Percentiles rank a stretch among this genome's conserved stretches.
These are phyloP conservation scores for Populus alba DNA, from an alignment of 345 rosid genomes.

Conservation along the genomic window DNA sequence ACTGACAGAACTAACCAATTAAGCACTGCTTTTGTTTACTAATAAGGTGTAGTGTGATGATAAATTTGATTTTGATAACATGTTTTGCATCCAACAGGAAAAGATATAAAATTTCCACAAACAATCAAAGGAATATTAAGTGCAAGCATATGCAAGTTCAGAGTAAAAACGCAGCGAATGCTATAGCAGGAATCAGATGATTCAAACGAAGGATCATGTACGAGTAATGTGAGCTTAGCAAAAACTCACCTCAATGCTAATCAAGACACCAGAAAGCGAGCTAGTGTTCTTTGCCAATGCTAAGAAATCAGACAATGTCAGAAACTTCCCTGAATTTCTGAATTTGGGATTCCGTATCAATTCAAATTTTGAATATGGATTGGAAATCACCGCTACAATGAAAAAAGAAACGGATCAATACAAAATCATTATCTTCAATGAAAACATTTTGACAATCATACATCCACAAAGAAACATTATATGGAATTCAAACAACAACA, in stretches of 20 bases:
- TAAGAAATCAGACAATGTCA: slow-evolving; percentile 59
- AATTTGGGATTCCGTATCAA: slow-evolving; percentile 58
- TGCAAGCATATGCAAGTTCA: neutral
- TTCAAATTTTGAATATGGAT: slow-evolving; percentile 30
- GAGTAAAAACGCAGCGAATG: neutral
- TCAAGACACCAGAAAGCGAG: slow-evolving; percentile 73
- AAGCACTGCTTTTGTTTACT: too few species aligned
- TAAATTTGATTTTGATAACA: too few species aligned
- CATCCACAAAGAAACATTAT: neutral
- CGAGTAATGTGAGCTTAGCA: neutral
- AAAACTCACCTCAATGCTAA: slow-evolving; percentile 75
- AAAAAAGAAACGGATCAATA: neutral
- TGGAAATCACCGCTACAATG: slow-evolving; percentile 58
- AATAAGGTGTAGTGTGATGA: too few species aligned
- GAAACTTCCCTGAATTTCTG: slow-evolving; percentile 46
- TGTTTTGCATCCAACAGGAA: neutral
- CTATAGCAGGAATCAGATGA: neutral
- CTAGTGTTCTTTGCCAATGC: slow-evolving; percentile 53
- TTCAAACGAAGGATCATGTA: neutral
- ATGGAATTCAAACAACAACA: neutral
- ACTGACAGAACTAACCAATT: too few species aligned
- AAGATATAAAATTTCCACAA: neutral
- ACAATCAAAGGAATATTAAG: neutral
- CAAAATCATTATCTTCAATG: neutral
- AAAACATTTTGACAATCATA: neutral